phyloP scores from a whole-genome alignment of 2,329 filamentous ascomycete genomes.

The Aspergillus nomiae region DNA sequence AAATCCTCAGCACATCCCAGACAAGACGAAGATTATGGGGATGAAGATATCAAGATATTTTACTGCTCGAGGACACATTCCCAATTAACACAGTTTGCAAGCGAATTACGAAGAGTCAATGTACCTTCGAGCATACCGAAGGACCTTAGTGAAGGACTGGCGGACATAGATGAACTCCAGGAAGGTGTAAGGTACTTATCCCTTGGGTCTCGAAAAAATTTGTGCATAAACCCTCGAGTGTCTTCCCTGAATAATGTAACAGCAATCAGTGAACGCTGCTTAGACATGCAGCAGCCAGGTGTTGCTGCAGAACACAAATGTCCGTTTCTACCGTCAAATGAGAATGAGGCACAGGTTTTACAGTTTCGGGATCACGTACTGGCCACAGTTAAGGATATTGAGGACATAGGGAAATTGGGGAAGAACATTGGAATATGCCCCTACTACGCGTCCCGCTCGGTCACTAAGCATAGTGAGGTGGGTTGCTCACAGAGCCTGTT shows the following conservation, averaged over 20 bases:
- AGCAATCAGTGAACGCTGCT: constrained; percentile 90
- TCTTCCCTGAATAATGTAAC: constrained; percentile 67
- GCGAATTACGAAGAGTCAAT: constrained; percentile 75
- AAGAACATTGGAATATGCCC: constrained; percentile 81
- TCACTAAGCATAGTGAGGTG: constrained; percentile 77
- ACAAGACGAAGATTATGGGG: constrained; percentile 49
- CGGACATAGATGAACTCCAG: constrained; percentile 34
- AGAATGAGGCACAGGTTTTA: constrained; percentile 70
- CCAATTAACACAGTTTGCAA: constrained; percentile 83
- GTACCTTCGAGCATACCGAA: constrained; percentile 71
- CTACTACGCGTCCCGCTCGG: constrained; percentile 90
- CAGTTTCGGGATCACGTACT: constrained; percentile 84
- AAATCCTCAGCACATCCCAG: constrained; percentile 30
- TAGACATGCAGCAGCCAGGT: constrained; percentile 79
- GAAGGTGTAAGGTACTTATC: constrained; percentile 79
- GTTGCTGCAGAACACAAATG: constrained; percentile 68
- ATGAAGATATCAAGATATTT: constrained; percentile 76
- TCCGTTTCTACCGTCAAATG: constrained; percentile 74
- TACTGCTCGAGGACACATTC: constrained; percentile 94
- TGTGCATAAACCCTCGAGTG: constrained; percentile 88
- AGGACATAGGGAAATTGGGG: constrained; percentile 80
- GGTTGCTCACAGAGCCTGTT: constrained; percentile 16
- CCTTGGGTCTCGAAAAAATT: constrained; percentile 80
- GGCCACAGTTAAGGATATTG: constrained; percentile 87
- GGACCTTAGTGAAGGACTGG: constrained; percentile 30